These are phyloP conservation scores for Aspergillus brasiliensis DNA, from an alignment of 2,329 filamentous ascomycete species.

Conservation along the genomic window DNA sequence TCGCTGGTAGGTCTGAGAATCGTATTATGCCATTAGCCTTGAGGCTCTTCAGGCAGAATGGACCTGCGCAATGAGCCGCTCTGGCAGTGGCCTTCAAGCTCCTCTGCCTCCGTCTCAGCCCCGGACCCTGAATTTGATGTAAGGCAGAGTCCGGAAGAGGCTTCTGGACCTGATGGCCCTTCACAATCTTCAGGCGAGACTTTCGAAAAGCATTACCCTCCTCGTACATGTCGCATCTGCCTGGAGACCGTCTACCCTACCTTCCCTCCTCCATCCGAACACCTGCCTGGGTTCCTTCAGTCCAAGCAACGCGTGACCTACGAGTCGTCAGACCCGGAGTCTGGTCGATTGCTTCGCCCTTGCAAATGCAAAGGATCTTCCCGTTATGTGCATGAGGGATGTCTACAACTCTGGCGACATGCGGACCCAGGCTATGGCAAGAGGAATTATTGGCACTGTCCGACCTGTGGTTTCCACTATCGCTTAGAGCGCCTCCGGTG, in stretches of 20 bases:
- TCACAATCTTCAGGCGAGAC: constrained; percentile 22
- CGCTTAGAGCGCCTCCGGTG: constrained; percentile 74
- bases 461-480: constrained; percentile 84
- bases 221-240: constrained; percentile 85
- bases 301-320: constrained; percentile 65
- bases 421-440: constrained; percentile 65
- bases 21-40: constrained; percentile 15
- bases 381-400: constrained; percentile 92
- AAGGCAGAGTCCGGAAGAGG: constrained; percentile 13
- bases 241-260: constrained; percentile 70
- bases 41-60: constrained; percentile 14
- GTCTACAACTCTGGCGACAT: constrained; percentile 79
- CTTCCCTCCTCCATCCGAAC: constrained; percentile 57
- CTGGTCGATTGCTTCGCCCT: constrained; percentile 79
- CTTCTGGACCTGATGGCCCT: constrained; percentile 17
- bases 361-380: constrained; percentile 93
- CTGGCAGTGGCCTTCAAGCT: constrained; percentile 27
- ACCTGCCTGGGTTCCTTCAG: constrained; percentile 59
- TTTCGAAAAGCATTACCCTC: constrained; percentile 60
- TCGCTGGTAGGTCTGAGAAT: constrained; percentile 19
- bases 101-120: constrained; percentile 11
- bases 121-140: constrained; percentile 4
- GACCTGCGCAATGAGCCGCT: constrained; percentile 27
- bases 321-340: constrained; percentile 70
- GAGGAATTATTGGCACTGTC: constrained; percentile 82